Evolutionary conservation across 257 asterid species (phyloP), one percentile per base, ranked within the genome.

Genomic region (Solanum dulcamara): DNA sequence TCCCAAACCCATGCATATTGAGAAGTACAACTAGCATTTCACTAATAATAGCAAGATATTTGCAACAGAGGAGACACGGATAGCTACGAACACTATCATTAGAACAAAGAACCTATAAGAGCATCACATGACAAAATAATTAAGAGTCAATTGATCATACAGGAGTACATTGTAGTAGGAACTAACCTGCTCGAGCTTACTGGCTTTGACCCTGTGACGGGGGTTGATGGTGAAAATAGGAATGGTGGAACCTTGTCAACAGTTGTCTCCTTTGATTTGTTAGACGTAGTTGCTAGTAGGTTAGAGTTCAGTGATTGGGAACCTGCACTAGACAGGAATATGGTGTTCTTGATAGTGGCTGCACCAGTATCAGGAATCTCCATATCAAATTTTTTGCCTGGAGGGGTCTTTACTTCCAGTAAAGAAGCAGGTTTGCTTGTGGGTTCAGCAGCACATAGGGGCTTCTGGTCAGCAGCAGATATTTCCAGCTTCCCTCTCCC

Each of bases 181-280:
- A 62, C 88, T 83, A 26, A 88, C 91, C 92, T 64, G 86, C 83
- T 87, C 71, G 57, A 24, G 81, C 57, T 84, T 75, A 66, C 87
- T 37, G 85, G 59, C 35, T 59, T 87, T 30, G 87, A 74, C 51
- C 50, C 87, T 26, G 46, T 66, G 75, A 62, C 10, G 10, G 66
- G 71, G 84, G 86, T 86, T 81, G 83, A 91, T 62, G 89, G 90
- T 75, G 86, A 88, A 89, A 88, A 89, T 70, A 84, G 87, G 77
- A 85, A 48, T 48, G 86, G 89, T 84, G 90, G 83, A 67, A 33
- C 86, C 86, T 48, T 84, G 35, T 85, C 53, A 84, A 83, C 87
- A 88, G 60, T 87, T 42, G 88, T 83, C 80, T 86, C 91, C 88
- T 88, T 90, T n/a, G 92, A 81, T 66, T 88, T 84, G 85, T 84